Evolutionary conservation across 2,329 filamentous ascomycete genomes (phyloP).

Genomic region (Aspergillus sp.): DNA sequence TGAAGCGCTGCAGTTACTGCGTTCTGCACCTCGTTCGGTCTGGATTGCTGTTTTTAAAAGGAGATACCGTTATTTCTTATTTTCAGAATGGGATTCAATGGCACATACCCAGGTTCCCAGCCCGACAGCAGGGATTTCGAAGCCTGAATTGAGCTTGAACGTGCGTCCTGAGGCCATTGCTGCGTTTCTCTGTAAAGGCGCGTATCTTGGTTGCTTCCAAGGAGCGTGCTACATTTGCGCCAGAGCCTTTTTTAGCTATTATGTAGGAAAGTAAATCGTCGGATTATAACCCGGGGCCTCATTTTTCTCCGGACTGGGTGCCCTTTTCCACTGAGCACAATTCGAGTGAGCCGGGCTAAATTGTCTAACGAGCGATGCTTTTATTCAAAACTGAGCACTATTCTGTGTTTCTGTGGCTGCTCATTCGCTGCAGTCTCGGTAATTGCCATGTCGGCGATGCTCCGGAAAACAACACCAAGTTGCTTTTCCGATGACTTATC

Average conservation of each 20-base stretch:
- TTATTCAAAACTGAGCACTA: background rate
- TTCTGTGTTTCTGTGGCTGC: background rate
- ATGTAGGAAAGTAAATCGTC: background rate
- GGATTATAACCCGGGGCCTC: constrained; percentile 1
- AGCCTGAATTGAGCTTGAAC: constrained; percentile 11
- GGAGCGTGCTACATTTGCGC: too few species aligned
- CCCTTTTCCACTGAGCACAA: background rate
- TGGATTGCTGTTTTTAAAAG: constrained; percentile 4
- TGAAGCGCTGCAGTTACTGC: constrained; percentile 48
- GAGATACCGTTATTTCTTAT: background rate
- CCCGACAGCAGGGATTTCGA: constrained; percentile 7
- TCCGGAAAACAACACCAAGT: background rate
- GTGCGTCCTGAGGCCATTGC: constrained; percentile 3
- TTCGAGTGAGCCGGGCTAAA: too few species aligned
- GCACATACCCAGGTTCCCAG: constrained; percentile 12
- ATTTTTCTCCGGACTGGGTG: background rate
- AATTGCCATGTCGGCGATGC: background rate
- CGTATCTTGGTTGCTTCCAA: too few species aligned
- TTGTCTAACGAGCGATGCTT: background rate
- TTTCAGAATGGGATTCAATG: background rate
- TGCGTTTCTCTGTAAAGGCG: background rate
- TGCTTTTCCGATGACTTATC: background rate
- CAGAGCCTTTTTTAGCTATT: background rate
- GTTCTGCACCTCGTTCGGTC: constrained; percentile 38
- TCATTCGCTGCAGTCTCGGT: background rate